phyloP scores from a whole-genome alignment of 2,329 filamentous ascomycete genomes.

The Colletotrichum kahawae region DNA sequence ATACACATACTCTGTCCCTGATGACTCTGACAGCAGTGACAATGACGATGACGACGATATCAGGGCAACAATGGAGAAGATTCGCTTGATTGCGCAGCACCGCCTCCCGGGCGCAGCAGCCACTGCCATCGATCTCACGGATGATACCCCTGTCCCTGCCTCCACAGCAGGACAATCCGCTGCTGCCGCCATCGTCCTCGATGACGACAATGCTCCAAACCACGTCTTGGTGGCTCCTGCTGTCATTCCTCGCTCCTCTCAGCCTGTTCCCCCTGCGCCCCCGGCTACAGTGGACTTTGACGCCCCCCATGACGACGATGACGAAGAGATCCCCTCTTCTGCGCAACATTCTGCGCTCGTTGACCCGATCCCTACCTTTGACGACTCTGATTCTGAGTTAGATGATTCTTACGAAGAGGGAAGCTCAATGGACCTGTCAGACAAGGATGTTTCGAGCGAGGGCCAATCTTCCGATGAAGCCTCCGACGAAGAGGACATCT shows the following conservation, averaged over 20 bases:
- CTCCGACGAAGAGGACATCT: slow-evolving; percentile 8
- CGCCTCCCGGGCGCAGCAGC: not conserved
- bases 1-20: slow-evolving; percentile 49
- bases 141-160: not conserved
- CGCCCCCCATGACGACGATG: slow-evolving; percentile 3
- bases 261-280: not conserved
- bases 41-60: slow-evolving; percentile 27
- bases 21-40: slow-evolving; percentile 41
- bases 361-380: not conserved
- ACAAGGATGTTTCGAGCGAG: not conserved
- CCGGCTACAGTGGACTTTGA: not conserved
- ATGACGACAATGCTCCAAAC: not conserved
- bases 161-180: not conserved
- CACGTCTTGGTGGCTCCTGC: not conserved
- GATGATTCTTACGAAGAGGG: not conserved
- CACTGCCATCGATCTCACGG: slow-evolving; percentile 7
- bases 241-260: not conserved
- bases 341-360: not conserved
- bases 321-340: not conserved
- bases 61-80: not conserved
- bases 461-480: not conserved
- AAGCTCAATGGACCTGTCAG: not conserved
- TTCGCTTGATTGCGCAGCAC: not conserved
- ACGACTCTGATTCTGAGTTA: not conserved
- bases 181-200: not conserved